Evolutionary conservation across 2,329 filamentous ascomycete genomes (phyloP).

Genomic region (Ceratocystis diversiconidia): DNA sequence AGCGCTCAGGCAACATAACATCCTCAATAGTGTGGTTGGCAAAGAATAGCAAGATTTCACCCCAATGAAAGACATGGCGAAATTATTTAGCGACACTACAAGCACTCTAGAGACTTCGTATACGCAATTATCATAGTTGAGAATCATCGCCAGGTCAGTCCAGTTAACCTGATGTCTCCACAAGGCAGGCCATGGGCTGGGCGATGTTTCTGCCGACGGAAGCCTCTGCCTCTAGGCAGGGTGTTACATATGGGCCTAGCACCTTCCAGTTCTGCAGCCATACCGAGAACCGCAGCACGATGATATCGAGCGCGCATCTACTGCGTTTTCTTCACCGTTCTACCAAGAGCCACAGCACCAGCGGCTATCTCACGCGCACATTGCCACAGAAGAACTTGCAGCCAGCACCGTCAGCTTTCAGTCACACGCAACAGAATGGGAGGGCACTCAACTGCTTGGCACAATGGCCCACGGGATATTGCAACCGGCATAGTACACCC

Average conservation of each 20-base stretch:
- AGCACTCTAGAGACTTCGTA: too few species aligned
- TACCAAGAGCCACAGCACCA: neutral
- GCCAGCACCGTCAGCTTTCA: conserved; percentile 31
- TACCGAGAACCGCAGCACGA: neutral
- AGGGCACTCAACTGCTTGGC: conserved; percentile 8
- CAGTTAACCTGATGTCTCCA: too few species aligned
- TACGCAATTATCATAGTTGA: too few species aligned
- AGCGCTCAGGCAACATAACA: too few species aligned
- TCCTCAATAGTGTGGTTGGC: too few species aligned
- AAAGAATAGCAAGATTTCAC: too few species aligned
- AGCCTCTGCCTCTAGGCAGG: too few species aligned
- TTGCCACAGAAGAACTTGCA: conserved; percentile 29
- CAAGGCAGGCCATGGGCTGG: too few species aligned
- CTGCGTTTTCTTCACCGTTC: neutral
- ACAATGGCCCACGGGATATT: conserved; percentile 40
- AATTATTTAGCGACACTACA: too few species aligned
- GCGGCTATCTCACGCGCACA: neutral
- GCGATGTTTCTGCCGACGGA: too few species aligned
- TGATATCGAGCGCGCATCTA: neutral
- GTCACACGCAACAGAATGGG: neutral
- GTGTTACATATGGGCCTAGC: neutral
- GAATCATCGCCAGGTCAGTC: too few species aligned
- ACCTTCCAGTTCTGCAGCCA: neutral
- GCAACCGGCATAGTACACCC: conserved; percentile 48
- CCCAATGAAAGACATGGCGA: too few species aligned